A percentile compares a stretch with the other conserved stretches of the same genome.
phyloP scores from a whole-genome alignment of 1,139 yeast species.

The Williopsis jadinii region DNA sequence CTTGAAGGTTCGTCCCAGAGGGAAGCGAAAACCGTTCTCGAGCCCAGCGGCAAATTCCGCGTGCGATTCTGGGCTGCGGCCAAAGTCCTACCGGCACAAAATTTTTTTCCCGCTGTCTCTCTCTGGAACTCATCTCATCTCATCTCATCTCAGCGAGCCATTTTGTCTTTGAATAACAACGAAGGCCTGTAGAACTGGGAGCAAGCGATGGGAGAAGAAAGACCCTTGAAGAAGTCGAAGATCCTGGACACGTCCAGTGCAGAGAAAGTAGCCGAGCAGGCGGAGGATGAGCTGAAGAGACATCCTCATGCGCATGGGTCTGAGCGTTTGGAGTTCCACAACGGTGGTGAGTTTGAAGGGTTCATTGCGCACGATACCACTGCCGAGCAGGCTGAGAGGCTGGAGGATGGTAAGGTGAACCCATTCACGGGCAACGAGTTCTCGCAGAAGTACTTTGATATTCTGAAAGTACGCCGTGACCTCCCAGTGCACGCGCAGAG shows the following conservation, averaged over 20 bases:
- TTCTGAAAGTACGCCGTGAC: slow-evolving; percentile 71
- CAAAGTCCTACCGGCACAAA: too few relatives aligned
- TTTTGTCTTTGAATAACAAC: too few relatives aligned
- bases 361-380: slow-evolving; percentile 63
- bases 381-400: slow-evolving; percentile 55
- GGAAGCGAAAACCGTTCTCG: too few relatives aligned
- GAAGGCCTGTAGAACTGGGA: too few relatives aligned
- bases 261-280: slow-evolving; percentile 49
- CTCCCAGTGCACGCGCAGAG: slow-evolving; percentile 94
- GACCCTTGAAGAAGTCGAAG: slow-evolving; percentile 36
- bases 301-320: slow-evolving; percentile 25
- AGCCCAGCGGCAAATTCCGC: too few relatives aligned
- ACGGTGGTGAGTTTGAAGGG: slow-evolving; percentile 49
- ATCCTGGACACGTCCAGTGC: slow-evolving; percentile 40
- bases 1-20: too few relatives aligned
- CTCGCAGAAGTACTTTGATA: slow-evolving; percentile 63
- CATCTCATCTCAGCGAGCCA: too few relatives aligned
- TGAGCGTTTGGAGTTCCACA: slow-evolving; percentile 30
- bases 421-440: slow-evolving; percentile 72
- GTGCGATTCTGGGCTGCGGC: too few relatives aligned
- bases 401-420: slow-evolving; percentile 60
- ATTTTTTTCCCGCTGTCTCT: too few relatives aligned
- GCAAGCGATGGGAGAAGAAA: slow-evolving; percentile 15
- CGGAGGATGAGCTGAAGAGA: slow-evolving; percentile 35
- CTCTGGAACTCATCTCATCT: too few relatives aligned